Percentiles rank a stretch among this genome's conserved stretches.
phyloP scores from a whole-genome alignment of 2,329 filamentous ascomycete genomes.

The Talaromyces sp. region DNA sequence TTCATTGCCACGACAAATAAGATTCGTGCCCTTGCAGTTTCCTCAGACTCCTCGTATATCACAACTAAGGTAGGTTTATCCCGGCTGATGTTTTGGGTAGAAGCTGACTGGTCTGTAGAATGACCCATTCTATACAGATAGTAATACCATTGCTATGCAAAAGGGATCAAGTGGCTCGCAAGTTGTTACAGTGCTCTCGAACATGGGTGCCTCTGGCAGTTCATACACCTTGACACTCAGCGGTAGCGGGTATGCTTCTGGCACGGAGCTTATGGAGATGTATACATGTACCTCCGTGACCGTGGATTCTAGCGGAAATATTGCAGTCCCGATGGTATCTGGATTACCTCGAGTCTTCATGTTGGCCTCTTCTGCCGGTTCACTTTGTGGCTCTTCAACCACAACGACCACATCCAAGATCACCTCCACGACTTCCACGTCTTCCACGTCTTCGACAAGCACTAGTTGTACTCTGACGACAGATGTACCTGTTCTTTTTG shows the following conservation, averaged over 20 bases:
- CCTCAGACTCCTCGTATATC: constrained; percentile 34
- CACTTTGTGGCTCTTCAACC: background rate
- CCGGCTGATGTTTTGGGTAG: background rate
- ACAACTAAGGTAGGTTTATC: constrained; percentile 27
- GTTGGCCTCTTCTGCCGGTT: constrained; percentile 6
- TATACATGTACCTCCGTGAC: constrained; percentile 40
- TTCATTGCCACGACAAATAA: constrained; percentile 47
- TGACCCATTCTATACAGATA: constrained; percentile 41
- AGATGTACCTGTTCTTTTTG: constrained; percentile 59
- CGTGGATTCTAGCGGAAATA: constrained; percentile 39
- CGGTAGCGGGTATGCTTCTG: constrained; percentile 23
- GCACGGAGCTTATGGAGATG: constrained; percentile 21
- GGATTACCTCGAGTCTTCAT: constrained; percentile 39
- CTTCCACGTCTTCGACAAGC: background rate
- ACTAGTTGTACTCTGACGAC: constrained; percentile 22
- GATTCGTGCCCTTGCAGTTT: constrained; percentile 45
- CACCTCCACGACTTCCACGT: background rate
- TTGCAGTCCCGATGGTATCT: constrained; percentile 40
- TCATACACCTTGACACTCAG: constrained; percentile 23
- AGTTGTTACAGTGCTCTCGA: constrained; percentile 40
- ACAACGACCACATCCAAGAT: background rate
- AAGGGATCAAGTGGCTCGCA: constrained; percentile 21
- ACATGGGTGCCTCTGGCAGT: constrained; percentile 32
- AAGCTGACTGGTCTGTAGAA: constrained; percentile 21
- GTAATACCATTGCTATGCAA: constrained; percentile 41